These are phyloP conservation scores for Talaromyces stipitatus DNA, from an alignment of 495 filamentous ascomycete genomes.

Conservation along the genomic window DNA sequence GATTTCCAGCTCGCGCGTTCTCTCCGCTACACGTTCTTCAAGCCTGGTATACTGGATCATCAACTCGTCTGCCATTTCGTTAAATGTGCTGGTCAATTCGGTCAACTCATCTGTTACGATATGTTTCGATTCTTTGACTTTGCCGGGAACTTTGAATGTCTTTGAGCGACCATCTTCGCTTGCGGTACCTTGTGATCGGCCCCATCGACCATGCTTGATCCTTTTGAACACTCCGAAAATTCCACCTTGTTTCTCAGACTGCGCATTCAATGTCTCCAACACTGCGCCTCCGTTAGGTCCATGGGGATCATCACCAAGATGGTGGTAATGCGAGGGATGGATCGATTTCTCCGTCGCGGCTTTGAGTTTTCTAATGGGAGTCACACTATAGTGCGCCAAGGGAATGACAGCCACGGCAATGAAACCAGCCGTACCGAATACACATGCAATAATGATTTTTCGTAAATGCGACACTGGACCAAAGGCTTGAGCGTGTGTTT, in stretches of 20 bases:
- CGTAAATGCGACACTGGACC: conserved; percentile 64
- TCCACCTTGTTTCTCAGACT: conserved; percentile 9
- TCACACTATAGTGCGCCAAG: conserved; percentile 69
- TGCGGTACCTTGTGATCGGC: conserved; percentile 7
- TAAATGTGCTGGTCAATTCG: conserved; percentile 79
- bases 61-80: conserved; percentile 89
- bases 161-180: conserved; percentile 26
- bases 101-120: conserved; percentile 79
- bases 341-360: conserved; percentile 73
- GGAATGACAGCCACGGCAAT: conserved; percentile 63
- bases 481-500: conserved; percentile 63
- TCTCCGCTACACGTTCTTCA: conserved; percentile 75
- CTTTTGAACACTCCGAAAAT: conserved; percentile 20
- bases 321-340: conserved; percentile 33
- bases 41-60: conserved; percentile 75
- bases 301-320: neutral
- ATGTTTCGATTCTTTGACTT: conserved; percentile 68
- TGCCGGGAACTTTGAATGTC: conserved; percentile 72
- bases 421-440: conserved; percentile 71
- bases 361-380: conserved; percentile 70
- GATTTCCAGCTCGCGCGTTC: conserved; percentile 76
- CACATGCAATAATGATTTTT: conserved; percentile 71
- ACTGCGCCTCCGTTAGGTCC: neutral
- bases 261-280: neutral
- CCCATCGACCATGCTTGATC: conserved; percentile 14